These are phyloP conservation scores for Sanguinoderma infundibulare DNA, from an alignment of 1,284 basidiomycete genomes.

Conservation along the genomic window DNA sequence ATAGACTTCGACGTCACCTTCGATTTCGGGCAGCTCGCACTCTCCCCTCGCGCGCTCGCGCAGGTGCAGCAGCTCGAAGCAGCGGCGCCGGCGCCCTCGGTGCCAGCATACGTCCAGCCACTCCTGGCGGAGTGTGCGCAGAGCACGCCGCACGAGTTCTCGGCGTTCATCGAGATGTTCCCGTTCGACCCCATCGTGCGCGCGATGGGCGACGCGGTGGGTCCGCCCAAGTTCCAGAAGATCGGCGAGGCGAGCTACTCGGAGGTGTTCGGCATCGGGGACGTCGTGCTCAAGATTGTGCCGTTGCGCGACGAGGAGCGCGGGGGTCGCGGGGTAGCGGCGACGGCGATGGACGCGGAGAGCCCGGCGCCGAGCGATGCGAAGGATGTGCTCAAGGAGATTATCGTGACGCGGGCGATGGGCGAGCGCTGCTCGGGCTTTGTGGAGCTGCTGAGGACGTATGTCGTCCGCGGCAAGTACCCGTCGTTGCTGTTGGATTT, in stretches of 20 bases:
- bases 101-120: slow-evolving; percentile 56
- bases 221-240: slow-evolving; percentile 61
- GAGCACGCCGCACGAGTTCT: slow-evolving; percentile 71
- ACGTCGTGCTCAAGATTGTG: slow-evolving; percentile 88
- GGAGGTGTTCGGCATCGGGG: slow-evolving; percentile 91
- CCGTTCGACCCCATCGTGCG: slow-evolving; percentile 68
- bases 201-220: background rate
- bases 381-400: slow-evolving; percentile 84
- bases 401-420: slow-evolving; percentile 84
- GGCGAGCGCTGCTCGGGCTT: slow-evolving; percentile 77
- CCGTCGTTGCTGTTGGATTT: slow-evolving; percentile 76
- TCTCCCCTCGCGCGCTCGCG: slow-evolving; percentile 36
- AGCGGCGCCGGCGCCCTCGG: slow-evolving; percentile 8
- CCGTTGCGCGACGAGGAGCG: slow-evolving; percentile 63
- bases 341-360: slow-evolving; percentile 48
- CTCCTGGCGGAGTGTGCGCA: slow-evolving; percentile 73
- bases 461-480: slow-evolving; percentile 87
- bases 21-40: slow-evolving; percentile 55
- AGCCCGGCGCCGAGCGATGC: slow-evolving; percentile 71
- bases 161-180: slow-evolving; percentile 78
- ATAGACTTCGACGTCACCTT: slow-evolving; percentile 62
- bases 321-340: slow-evolving; percentile 54
- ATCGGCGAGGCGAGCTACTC: slow-evolving; percentile 97
- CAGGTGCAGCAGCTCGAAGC: slow-evolving; percentile 18
- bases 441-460: slow-evolving; percentile 78